A percentile compares a stretch with the other conserved stretches of the same genome.
phyloP scores from a whole-genome alignment of 108 stramenopile species.

The Cyclostephanos tholiformis region DNA sequence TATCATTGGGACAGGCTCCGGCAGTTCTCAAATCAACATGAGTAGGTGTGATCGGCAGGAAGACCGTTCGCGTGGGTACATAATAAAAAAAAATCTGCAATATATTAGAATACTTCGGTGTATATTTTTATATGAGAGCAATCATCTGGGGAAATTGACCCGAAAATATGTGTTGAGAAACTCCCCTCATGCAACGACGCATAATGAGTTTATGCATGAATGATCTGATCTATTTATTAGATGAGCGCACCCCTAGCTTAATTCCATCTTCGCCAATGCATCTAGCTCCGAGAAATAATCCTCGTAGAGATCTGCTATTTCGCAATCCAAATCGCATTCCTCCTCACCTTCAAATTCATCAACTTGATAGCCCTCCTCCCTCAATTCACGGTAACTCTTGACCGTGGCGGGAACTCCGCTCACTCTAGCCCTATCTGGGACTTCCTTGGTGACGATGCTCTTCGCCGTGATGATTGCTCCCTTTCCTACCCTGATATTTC shows the following conservation, averaged over 20 bases:
- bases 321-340: slow-evolving; percentile 28
- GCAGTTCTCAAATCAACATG: slow-evolving; percentile 48
- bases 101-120: too few species aligned
- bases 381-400: slow-evolving; percentile 41
- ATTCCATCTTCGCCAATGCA: slow-evolving; percentile 18
- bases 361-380: slow-evolving; percentile 46
- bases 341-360: slow-evolving; percentile 12
- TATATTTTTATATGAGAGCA: background rate
- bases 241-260: slow-evolving; percentile 3
- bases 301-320: slow-evolving; percentile 22
- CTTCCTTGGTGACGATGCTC: slow-evolving; percentile 74
- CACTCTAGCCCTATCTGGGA: slow-evolving; percentile 62
- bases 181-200: background rate
- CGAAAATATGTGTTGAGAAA: too few species aligned
- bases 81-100: background rate
- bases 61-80: background rate
- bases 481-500: slow-evolving; percentile 86
- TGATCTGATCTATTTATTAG: background rate
- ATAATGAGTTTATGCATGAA: background rate
- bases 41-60: slow-evolving; percentile 1
- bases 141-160: too few species aligned
- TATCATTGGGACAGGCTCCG: slow-evolving; percentile 41
- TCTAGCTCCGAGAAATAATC: slow-evolving; percentile 13
- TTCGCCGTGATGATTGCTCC: slow-evolving; percentile 84
- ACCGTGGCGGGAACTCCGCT: slow-evolving; percentile 78